phyloP scores from a whole-genome alignment of 805 yeast species.

The Nakazawaea holstii region DNA sequence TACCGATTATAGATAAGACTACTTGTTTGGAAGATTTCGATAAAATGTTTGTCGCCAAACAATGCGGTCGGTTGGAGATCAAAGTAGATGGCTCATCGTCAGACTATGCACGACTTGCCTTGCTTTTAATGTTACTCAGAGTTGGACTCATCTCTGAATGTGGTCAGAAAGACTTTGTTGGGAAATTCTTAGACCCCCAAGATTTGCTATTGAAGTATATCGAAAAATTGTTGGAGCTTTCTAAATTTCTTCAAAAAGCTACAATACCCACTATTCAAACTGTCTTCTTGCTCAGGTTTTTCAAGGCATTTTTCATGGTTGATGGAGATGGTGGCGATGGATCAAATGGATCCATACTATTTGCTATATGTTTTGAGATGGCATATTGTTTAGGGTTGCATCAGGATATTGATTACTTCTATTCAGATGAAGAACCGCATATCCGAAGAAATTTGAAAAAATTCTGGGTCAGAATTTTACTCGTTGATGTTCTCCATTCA shows the following conservation, averaged over 20 bases:
- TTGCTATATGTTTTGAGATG: not conserved
- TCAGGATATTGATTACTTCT: conserved; percentile 6
- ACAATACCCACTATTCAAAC: conserved; percentile 8
- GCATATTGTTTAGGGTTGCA: conserved; percentile 4
- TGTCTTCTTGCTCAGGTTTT: not conserved
- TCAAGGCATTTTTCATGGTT: not conserved
- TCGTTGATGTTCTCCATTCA: conserved; percentile 1
- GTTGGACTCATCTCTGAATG: not conserved
- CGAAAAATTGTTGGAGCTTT: not conserved
- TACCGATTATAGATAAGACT: conserved; percentile 32
- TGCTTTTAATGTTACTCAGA: not conserved
- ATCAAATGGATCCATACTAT: not conserved
- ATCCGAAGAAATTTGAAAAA: not conserved
- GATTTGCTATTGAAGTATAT: not conserved
- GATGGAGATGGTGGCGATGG: conserved; percentile 12
- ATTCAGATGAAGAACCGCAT: not conserved
- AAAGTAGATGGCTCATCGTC: not conserved
- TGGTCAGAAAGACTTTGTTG: not conserved
- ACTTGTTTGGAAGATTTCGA: conserved; percentile 18
- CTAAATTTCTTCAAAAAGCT: not conserved
- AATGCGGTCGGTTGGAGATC: not conserved
- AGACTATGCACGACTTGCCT: not conserved
- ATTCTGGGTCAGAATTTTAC: conserved; percentile 3
- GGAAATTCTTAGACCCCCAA: not conserved
- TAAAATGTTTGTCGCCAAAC: not conserved